Evolutionary conservation across 192 early-diverging fungal species (phyloP), one percentile per base, ranked within the genome.

Genomic region (Oehlia diaphana): DNA sequence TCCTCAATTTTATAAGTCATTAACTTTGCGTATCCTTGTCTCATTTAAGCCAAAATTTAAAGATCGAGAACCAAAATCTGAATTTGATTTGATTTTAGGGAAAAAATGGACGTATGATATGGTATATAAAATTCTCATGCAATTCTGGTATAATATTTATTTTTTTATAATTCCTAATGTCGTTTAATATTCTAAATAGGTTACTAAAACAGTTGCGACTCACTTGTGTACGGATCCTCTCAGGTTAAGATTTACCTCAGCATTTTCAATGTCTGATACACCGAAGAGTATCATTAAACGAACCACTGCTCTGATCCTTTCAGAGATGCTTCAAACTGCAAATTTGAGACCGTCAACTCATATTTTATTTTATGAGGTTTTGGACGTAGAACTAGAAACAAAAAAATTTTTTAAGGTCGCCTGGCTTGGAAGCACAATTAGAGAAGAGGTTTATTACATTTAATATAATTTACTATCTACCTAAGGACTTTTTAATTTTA

Each of bases 371-470:
- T 99, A 97, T 83, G 96, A 99, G 82, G 86, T 95, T 53, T 74
- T 98, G 63, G 93, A 96, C 49, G 87, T 96, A 26, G 95, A 98
- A 83, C 83, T 98, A 31, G 96, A 98, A 74, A 91, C 80, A 44
- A 96, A 96, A 83, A 88, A 91, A 58, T 82, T 79, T 62, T 76
- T 98, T 16, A 92, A 91, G 37, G 86, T 97, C 4, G 87, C 81
- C 10, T 94, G 86, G 81, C 85, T 96, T 19, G 91, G 92, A 53
- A 86, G 86, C 4, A 86, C 84, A 21, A 82, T 91, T 70, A 91
- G 90, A 76, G 93, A 96, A 28, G 88, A 91, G 84, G 90, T 87
- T 82, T 37, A 8, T 42, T 10, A 28, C 3, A 37, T n/a, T 23
- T 67, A 69, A 58, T 78, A 70, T 42, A 7, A 39, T 42, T 42